Evolutionary conservation across 306 rosid genomes (phyloP).

Genomic region (Elaeagnus macrophylla): DNA sequence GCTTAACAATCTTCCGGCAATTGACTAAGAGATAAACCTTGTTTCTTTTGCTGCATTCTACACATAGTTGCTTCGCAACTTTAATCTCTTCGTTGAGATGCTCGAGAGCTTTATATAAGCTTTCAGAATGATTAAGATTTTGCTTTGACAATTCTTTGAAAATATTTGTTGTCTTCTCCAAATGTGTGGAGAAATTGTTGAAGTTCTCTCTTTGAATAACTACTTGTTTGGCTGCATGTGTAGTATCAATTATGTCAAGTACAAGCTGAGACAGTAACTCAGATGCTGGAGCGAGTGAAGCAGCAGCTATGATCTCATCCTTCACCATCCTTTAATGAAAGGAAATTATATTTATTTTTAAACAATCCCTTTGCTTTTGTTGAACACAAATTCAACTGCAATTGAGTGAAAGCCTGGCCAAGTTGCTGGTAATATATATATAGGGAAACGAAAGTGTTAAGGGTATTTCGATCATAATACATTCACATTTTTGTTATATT

Average conservation of each 20-base stretch:
- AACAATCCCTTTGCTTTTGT: constrained; percentile 5
- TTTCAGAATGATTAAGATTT: constrained; percentile 18
- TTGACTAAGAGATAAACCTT: constrained; percentile 41
- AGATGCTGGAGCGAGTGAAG: constrained; percentile 23
- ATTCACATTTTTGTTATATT: not conserved
- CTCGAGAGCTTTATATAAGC: constrained; percentile 27
- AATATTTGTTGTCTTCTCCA: constrained; percentile 32
- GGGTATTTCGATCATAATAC: not conserved
- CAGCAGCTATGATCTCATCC: constrained; percentile 19
- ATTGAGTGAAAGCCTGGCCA: constrained; percentile 16
- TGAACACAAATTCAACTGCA: constrained; percentile 15
- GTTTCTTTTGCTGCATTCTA: constrained; percentile 38
- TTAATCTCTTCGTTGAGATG: constrained; percentile 34
- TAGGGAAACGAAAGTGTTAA: constrained; percentile 4
- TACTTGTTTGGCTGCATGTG: constrained; percentile 33
- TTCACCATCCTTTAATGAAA: constrained; percentile 26
- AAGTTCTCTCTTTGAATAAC: constrained; percentile 42
- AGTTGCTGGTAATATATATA: constrained; percentile 8
- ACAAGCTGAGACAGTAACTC: constrained; percentile 35
- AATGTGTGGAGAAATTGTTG: constrained; percentile 22
- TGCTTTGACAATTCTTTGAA: constrained; percentile 28
- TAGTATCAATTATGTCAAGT: constrained; percentile 22
- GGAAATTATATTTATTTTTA: no score
- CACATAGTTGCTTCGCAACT: constrained; percentile 32
- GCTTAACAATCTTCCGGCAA: constrained; percentile 33